Evolutionary conservation across 1,284 basidiomycete genomes (phyloP).

Genomic region (Spongiforma sp.): DNA sequence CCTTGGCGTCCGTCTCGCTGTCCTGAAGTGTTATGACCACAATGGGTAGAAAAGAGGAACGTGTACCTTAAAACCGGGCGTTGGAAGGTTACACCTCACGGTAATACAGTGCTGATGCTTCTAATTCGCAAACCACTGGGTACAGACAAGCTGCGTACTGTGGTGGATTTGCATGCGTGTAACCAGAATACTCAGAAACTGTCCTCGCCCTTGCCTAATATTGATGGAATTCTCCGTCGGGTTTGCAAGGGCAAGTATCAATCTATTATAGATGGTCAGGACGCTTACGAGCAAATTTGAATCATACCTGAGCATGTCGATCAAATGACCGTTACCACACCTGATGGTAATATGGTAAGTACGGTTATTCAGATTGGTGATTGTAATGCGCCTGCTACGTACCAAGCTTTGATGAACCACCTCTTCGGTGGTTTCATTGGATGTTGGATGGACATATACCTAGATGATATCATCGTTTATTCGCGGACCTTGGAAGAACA

Average conservation of each 20-base stretch:
- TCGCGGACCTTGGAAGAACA: slow-evolving; percentile 41
- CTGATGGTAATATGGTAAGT: slow-evolving; percentile 42
- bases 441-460: slow-evolving; percentile 27
- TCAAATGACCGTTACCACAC: slow-evolving; percentile 27
- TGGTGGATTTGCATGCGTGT: slow-evolving; percentile 22
- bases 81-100: slow-evolving; percentile 34
- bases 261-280: slow-evolving; percentile 38
- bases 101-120: slow-evolving; percentile 19
- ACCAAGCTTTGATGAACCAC: slow-evolving; percentile 37
- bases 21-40: slow-evolving; percentile 32
- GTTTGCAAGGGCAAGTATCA: slow-evolving; percentile 25
- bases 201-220: slow-evolving; percentile 38
- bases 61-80: slow-evolving; percentile 33
- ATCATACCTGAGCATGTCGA: slow-evolving; percentile 40
- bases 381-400: slow-evolving; percentile 34
- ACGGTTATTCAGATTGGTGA: slow-evolving; percentile 39
- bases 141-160: slow-evolving; percentile 20
- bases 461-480: slow-evolving; percentile 44
- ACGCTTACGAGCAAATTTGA: slow-evolving; percentile 43
- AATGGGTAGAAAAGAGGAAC: slow-evolving; percentile 36
- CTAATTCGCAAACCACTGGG: slow-evolving; percentile 6
- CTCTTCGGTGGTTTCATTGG: slow-evolving; percentile 32
- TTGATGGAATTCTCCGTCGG: slow-evolving; percentile 30
- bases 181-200: slow-evolving; percentile 44
- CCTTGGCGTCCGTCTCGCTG: slow-evolving; percentile 35